Evolutionary conservation across 257 asterid genomes (phyloP).

Genomic region (Marsdenia floribunda): DNA sequence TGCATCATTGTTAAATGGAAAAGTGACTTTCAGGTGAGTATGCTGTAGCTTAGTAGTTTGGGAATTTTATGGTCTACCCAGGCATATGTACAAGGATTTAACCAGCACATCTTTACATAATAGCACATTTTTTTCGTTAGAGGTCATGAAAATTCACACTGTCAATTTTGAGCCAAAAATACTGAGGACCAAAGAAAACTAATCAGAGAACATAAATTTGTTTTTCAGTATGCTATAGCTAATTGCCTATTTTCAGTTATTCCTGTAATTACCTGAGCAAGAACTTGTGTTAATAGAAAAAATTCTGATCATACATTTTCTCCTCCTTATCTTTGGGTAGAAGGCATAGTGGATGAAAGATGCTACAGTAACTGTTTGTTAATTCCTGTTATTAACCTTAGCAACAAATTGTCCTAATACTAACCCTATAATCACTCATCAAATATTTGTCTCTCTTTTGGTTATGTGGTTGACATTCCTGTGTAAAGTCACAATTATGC

Average conservation of each 20-base stretch:
- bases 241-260: background rate
- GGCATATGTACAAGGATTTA: background rate
- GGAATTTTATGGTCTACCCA: background rate
- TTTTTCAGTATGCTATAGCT: background rate
- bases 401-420: background rate
- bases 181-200: too few relatives aligned
- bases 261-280: too few relatives aligned
- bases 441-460: background rate
- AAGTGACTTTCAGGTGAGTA: constrained; percentile 63
- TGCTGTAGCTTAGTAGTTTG: background rate
- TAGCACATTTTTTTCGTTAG: background rate
- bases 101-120: background rate
- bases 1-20: constrained; percentile 49
- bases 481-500: too few relatives aligned
- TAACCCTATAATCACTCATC: background rate
- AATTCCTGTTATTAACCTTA: background rate
- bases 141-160: too few relatives aligned
- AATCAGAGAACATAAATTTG: too few relatives aligned
- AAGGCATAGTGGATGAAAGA: background rate
- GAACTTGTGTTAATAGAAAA: background rate
- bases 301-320: too few relatives aligned
- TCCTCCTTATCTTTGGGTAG: background rate
- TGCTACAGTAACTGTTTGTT: background rate
- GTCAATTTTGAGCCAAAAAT: too few relatives aligned
- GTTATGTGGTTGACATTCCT: background rate